A percentile compares a stretch with the other conserved stretches of the same genome.
Conservation (phyloP, 129 eudicot genomes). For the Chrysanthemum makinoi region DNA sequence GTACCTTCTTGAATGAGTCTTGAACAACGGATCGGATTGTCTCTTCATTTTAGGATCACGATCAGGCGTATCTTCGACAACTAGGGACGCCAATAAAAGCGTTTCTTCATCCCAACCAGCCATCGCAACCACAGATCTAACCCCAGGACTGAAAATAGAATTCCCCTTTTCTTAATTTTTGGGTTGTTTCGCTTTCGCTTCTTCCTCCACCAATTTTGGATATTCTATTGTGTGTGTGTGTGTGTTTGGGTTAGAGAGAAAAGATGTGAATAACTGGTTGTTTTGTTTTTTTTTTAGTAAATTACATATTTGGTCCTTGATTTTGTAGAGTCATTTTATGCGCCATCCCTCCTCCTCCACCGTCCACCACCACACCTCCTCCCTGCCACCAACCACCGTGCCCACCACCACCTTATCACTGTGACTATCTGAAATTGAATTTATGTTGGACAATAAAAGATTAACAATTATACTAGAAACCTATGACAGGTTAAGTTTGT, state of each 20-base stretch:
- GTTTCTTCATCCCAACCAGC: constrained; percentile 99
- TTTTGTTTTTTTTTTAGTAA: background rate
- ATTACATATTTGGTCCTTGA: no score
- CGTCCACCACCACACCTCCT: no score
- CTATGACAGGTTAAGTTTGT: no score
- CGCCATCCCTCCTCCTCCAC: no score
- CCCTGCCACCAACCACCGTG: no score
- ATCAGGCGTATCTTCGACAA: no score
- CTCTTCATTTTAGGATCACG: constrained; percentile 55
- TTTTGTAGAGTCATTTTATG: no score
- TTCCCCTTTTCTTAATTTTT: constrained; percentile 34
- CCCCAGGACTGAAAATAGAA: constrained; percentile 61
- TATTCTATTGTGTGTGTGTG: background rate
- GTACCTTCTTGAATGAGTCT: constrained; percentile 78
- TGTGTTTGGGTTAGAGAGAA: constrained; percentile 11
- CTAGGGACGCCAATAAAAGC: constrained; percentile 66
- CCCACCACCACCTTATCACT: no score
- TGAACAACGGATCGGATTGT: constrained; percentile 52
- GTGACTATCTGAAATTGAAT: no score
- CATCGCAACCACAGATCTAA: constrained; percentile 88
- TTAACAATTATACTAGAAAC: no score
- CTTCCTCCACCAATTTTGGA: constrained; percentile 48
- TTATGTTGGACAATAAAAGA: no score
- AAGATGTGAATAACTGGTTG: constrained; percentile 26
- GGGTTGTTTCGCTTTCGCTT: constrained; percentile 36